Base-by-base conservation (phyloP, 225 moss, liverwort and hornwort species). In the Asterella californica region DNA sequence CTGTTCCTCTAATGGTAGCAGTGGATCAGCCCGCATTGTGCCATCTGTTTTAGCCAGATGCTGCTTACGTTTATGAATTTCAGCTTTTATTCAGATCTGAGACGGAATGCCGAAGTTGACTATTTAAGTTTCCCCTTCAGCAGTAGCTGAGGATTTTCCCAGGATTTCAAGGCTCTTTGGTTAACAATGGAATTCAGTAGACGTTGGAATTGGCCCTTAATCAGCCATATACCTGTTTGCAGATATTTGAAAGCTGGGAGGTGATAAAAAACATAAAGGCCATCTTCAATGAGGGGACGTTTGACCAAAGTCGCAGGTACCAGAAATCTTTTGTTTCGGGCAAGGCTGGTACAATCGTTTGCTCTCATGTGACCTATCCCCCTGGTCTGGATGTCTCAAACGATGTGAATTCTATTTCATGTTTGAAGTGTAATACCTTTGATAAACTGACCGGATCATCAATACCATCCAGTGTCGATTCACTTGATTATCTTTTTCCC, bases 401-500 rank as follows among this genome's bases (percentile, higher is more conserved):
- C 33, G 65, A 65, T 54, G 54, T 54, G 8, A 54, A 8, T 45
- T 24, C 45, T 21, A 25, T 14, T 24, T 25, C 45, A 19, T 47
- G 42, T 12, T 21, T 24, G 42, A 42, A 47, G 46, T 69, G 69
- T 37, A n/a, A 46, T 8, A 27, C 65, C 12, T 33, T 70, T 11
- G 46, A 70, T 42, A 70, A 70, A 24, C 21, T 46, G 45, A 65
- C 33, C 33, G 65, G 33, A 12, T 18, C 70, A 22, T 42, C 70
- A 42, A 25, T 70, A 25, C 70, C 42, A 14, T 57, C 76, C 25
- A 70, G 45, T 17, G 73, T 79, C 5, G 85, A 85, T 33, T 77
- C 72, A 14, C 29, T 85, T 54, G 85, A 85, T 60, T 82, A 78
- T 64, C 76, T 85, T 24, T 80, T 82, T 55, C 49, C 77, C 7